phyloP scores from a whole-genome alignment of 2,329 filamentous ascomycete species.

The Fusarium tupiense region DNA sequence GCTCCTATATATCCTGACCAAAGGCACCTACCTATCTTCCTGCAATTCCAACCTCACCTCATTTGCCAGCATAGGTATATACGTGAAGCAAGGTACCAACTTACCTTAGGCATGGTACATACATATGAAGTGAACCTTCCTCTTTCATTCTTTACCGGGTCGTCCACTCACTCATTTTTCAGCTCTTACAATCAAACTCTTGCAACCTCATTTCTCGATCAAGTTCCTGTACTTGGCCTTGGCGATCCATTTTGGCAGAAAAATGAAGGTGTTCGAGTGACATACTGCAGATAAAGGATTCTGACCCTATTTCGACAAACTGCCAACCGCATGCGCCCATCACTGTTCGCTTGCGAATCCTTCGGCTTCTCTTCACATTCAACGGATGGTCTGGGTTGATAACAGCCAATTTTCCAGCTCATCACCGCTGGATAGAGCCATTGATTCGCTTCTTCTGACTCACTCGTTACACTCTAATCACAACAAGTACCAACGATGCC shows the following conservation, averaged over 20 bases:
- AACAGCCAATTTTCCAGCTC: background rate
- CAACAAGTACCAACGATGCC: slow-evolving; percentile 33
- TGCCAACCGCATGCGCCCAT: background rate
- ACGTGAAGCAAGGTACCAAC: background rate
- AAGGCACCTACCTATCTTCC: background rate
- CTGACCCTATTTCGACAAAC: background rate
- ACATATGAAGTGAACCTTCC: background rate
- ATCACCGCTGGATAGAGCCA: background rate
- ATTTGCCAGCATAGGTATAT: background rate
- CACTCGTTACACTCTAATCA: background rate
- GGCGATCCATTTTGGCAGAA: slow-evolving; percentile 3
- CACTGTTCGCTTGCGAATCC: background rate
- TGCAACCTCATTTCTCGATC: background rate
- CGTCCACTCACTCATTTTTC: background rate
- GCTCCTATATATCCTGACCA: background rate
- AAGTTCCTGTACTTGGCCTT: background rate
- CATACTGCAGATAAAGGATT: background rate
- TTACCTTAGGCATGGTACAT: background rate
- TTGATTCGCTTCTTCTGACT: background rate
- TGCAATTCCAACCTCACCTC: background rate
- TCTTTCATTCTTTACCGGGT: background rate
- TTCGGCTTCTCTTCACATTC: slow-evolving; percentile 3
- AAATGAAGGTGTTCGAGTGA: slow-evolving; percentile 4
- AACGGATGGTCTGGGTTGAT: background rate
- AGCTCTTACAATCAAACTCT: background rate